Conservation (phyloP, 2,329 filamentous ascomycete species). For the Sporothrix curviconia region DNA sequence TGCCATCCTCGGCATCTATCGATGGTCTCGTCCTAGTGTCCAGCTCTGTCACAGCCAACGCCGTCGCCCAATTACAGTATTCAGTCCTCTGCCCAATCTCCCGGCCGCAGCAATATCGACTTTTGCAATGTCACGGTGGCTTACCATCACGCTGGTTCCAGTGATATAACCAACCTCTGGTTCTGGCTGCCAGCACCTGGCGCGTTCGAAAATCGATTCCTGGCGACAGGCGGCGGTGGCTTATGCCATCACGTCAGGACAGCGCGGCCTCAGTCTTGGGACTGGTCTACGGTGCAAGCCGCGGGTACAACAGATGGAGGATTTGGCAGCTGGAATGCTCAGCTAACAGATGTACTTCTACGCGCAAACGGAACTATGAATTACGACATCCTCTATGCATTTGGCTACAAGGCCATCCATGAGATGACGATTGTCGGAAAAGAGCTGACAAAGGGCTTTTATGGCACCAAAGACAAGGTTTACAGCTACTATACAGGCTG, state of each 20-base stretch:
- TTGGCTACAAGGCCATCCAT: constrained; percentile 44
- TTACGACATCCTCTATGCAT: constrained; percentile 43
- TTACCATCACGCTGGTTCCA: neutral
- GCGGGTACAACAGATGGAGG: neutral
- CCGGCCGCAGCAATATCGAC: neutral
- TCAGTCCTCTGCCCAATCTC: neutral
- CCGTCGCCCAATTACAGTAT: neutral
- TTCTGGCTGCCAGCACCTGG: constrained; percentile 6
- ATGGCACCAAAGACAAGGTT: constrained; percentile 31
- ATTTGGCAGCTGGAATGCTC: neutral
- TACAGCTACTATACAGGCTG: constrained; percentile 51
- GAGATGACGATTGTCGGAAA: constrained; percentile 46
- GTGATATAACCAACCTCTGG: neutral
- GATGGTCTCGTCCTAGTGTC: neutral
- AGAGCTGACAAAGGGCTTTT: constrained; percentile 35
- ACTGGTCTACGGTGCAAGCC: neutral
- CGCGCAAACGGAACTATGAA: constrained; percentile 44
- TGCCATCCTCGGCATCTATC: neutral
- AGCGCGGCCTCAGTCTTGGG: neutral
- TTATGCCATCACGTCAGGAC: constrained; percentile 2
- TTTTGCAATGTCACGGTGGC: constrained; percentile 1
- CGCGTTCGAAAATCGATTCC: neutral
- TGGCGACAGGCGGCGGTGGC: constrained; percentile 10
- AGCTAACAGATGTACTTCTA: constrained; percentile 29
- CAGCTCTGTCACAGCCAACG: neutral